Evolutionary conservation across 345 rosid species (phyloP), one percentile per base, ranked within the genome.

Genomic region (Microcos paniculata): DNA sequence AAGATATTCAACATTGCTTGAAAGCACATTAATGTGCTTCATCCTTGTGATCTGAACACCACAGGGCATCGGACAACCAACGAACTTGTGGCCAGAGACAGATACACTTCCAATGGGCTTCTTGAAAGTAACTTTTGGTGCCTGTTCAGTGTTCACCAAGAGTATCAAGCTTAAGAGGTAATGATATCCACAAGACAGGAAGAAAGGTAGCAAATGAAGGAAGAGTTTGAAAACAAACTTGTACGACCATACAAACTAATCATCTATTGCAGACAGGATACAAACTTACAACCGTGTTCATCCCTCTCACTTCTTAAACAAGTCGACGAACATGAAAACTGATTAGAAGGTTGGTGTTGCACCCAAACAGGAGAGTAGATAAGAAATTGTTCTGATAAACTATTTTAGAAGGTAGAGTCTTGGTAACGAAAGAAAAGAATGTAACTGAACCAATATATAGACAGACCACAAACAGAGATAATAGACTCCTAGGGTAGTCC

Each of bases 21-120:
- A 93, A 46, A 95, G 93, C 58, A 74, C 93, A 81, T 91, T 93
- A 72, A 95, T 86, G 80, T 93, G 92, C 72, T 86, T 84, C 92
- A 93, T 79, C 77, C 99, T 89, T 12, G 98, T 93, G 80, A 95
- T 81, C 85, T 91, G 98, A 77, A 95, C 97, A 63, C 98, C 99
- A 40, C 99, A 93, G 69, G 98, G 98, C 99, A 95, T 95, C 62
- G 98, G 99, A 78, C 99, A 95, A 13, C 99, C 97, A 28, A 91
- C 93, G 73, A 93, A 95, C 83, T 95, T 93, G 87, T 95, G 99
- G 43, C 96, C 98, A 0, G 99, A 93, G 33, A 95, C 98, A 74
- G 97, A 91, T 24, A 93, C 96, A 80, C 99, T 95, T 70, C 97
- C 99, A 53, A 93, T 93, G 14, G 98, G 99, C 82, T 95, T 95